Conservation (phyloP, 805 yeast species). For the Ogataea pini region DNA sequence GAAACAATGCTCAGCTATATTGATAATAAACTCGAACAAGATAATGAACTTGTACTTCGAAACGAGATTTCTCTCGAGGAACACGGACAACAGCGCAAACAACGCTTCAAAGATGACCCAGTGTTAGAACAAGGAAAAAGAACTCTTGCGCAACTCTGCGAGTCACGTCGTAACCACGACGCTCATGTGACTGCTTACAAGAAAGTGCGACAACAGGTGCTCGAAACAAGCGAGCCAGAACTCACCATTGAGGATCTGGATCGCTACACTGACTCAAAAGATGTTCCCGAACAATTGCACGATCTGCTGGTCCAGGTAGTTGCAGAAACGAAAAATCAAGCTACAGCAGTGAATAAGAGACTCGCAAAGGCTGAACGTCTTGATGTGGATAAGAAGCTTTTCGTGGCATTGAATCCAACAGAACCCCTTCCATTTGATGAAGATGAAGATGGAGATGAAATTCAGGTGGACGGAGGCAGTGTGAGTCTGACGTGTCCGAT, state of each 20-base stretch:
- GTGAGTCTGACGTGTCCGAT: conserved; percentile 71
- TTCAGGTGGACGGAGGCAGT: conserved; percentile 69
- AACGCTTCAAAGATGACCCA: conserved; percentile 16
- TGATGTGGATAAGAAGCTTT: conserved; percentile 42
- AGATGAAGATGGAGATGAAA: conserved; percentile 49
- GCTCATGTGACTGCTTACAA: conserved; percentile 17
- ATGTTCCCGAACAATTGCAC: conserved; percentile 22
- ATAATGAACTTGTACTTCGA: conserved; percentile 18
- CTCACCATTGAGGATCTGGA: conserved; percentile 28
- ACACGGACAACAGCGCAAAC: conserved; percentile 13
- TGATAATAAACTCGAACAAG: conserved; percentile 19
- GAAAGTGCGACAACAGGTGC: conserved; percentile 25
- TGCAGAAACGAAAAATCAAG: conserved; percentile 2
- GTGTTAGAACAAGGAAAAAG: conserved; percentile 17
- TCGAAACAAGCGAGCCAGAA: conserved; percentile 27
- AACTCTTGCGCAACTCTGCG: conserved; percentile 7
- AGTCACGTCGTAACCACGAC: conserved; percentile 10
- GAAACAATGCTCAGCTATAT: conserved; percentile 20
- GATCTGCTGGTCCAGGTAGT: conserved; percentile 20
- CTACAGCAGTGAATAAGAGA: conserved; percentile 6
- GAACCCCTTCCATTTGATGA: conserved; percentile 54
- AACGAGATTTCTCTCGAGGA: conserved; percentile 18
- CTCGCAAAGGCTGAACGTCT: conserved; percentile 10
- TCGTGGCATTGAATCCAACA: conserved; percentile 58
- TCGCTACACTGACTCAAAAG: conserved; percentile 18